Conservation (phyloP, 2,329 filamentous ascomycete genomes). For the Venturia aucupariae region DNA sequence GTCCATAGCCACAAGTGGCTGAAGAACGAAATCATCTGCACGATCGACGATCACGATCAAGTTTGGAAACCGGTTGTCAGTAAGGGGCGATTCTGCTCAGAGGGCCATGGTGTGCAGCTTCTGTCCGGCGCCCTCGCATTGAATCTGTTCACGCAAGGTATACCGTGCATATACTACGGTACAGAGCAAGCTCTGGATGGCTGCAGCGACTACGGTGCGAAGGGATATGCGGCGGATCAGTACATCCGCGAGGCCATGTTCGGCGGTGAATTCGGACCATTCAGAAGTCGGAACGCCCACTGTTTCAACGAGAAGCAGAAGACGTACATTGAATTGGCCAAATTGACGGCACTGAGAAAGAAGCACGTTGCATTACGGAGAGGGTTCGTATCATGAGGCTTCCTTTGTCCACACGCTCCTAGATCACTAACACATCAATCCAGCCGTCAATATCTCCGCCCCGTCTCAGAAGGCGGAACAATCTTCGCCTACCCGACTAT, state of each 20-base stretch:
- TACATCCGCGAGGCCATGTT: constrained; percentile 23
- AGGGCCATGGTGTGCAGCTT: constrained; percentile 15
- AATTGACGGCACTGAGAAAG: constrained; percentile 1
- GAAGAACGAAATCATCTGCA: constrained; percentile 20
- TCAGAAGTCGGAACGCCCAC: constrained; percentile 18
- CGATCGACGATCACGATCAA: constrained; percentile 19
- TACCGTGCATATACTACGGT: constrained; percentile 23
- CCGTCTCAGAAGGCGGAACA: not conserved
- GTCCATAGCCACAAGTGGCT: constrained; percentile 19
- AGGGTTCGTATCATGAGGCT: not conserved
- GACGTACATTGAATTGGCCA: not conserved
- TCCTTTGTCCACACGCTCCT: not conserved
- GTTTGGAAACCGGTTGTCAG: constrained; percentile 13
- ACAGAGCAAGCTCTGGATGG: constrained; percentile 22
- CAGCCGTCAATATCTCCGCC: constrained; percentile 10
- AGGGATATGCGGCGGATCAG: constrained; percentile 14
- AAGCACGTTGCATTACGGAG: not conserved
- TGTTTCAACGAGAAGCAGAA: constrained; percentile 18
- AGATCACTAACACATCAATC: not conserved
- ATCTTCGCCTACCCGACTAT: constrained; percentile 14
- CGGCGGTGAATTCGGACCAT: constrained; percentile 20
- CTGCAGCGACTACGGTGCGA: constrained; percentile 7
- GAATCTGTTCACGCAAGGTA: constrained; percentile 20
- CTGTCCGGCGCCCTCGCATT: constrained; percentile 17
- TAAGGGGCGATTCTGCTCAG: constrained; percentile 20